Evolutionary conservation across 495 filamentous ascomycete species (phyloP), one percentile per base, ranked within the genome.

Genomic region (Polyplosphaeria fusca): DNA sequence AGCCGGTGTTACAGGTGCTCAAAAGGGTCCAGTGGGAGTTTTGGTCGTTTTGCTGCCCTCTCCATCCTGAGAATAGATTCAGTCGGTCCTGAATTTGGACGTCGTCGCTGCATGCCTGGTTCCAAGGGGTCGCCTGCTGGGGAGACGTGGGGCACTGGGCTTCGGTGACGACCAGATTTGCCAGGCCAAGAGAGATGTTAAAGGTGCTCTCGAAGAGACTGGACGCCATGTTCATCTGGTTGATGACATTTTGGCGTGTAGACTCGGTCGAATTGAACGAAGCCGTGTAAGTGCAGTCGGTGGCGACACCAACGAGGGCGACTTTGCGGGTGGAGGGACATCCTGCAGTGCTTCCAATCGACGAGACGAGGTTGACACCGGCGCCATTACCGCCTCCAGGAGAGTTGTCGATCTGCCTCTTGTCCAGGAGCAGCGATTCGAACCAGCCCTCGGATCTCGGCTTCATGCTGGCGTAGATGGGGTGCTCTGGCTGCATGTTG

Each of bases 1-100:
- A 75, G 16, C 82, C 87, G 0, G 89, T 95, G 38, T 82, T 77
- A 68, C 93, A 98, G 13, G 81, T 90, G 25, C 85, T 95, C 71
- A 98, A 72, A 19, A 98, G 74, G 3, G 89, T 95, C 93, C 93
- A 98, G 69, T 92, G 94, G 2, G 91, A 89, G 68, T 96, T 93
- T 38, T 67, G 75, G 68, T 97, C 93, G 13, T 76, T 71, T 53
- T 80, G 76, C 20, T 79, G 68, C 1, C 90, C 87, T 48, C 93
- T 81, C 94, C 94, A 98, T 52, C 76, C 73, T 1, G 91, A 96
- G 70, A 98, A 97, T 9, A 86, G 73, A 67, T 92, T 91, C 14
- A 98, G 74, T 3, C 94, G 87, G 61, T 85, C 77, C 27, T 85
- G 85, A 52, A 98, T 93, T 27, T 74, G 76, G n/a, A 77, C 71